Conservation (phyloP, 495 filamentous ascomycete species). For the Paragyromitra xinjiangensis region DNA sequence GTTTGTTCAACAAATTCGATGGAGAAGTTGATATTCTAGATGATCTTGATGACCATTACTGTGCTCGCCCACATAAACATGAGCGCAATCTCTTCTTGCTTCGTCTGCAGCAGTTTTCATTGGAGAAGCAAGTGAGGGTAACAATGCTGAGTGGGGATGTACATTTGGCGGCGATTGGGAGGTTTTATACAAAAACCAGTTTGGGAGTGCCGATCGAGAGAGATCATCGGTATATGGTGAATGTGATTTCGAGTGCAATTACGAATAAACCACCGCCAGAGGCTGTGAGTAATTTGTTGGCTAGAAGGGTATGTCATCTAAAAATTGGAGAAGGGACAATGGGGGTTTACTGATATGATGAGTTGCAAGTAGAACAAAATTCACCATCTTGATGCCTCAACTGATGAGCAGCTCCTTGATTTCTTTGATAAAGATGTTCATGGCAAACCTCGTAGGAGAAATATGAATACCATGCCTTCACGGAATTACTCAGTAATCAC, state of each 20-base stretch:
- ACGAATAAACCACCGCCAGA: conserved; percentile 92
- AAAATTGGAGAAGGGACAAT: background rate
- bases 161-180: conserved; percentile 76
- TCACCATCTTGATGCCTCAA: conserved; percentile 83
- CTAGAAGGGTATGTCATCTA: conserved; percentile 62
- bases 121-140: conserved; percentile 76
- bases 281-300: conserved; percentile 88
- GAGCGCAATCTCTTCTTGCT: conserved; percentile 80
- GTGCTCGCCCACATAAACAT: conserved; percentile 86
- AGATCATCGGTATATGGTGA: conserved; percentile 78
- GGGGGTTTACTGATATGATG: background rate
- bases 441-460: conserved; percentile 72
- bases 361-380: conserved; percentile 74
- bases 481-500: conserved; percentile 88
- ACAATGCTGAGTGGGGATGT: conserved; percentile 86
- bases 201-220: conserved; percentile 68
- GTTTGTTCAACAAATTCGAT: conserved; percentile 92
- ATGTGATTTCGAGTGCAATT: conserved; percentile 79
- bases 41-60: conserved; percentile 95
- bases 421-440: conserved; percentile 79
- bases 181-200: conserved; percentile 76
- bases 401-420: conserved; percentile 87
- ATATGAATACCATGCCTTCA: conserved; percentile 88
- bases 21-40: conserved; percentile 89
- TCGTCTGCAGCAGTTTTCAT: conserved; percentile 75